Conservation (phyloP, 257 asterid genomes). For the Solanum virginianum region DNA sequence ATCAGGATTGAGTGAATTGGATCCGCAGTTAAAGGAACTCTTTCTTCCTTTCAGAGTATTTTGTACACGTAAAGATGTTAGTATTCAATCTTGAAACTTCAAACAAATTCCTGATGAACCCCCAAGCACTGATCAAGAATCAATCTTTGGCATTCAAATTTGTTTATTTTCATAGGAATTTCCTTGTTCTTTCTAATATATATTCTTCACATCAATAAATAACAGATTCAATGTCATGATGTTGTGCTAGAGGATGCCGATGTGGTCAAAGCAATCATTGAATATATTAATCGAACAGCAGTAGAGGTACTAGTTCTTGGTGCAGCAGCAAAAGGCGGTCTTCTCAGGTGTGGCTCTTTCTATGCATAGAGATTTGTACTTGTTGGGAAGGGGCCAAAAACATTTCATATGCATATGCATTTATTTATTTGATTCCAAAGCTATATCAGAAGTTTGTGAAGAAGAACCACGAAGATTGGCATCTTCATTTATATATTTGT, state of each 20-base stretch:
- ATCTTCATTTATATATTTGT: not conserved
- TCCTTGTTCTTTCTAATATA: not conserved
- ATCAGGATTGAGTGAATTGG: not conserved
- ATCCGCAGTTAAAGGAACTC: constrained; percentile 15
- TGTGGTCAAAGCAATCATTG: constrained; percentile 48
- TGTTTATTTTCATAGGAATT: not conserved
- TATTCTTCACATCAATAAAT: not conserved
- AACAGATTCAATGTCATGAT: constrained; percentile 59
- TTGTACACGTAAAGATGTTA: constrained; percentile 40
- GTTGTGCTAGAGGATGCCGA: constrained; percentile 68
- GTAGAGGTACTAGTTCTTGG: constrained; percentile 73
- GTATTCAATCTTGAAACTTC: constrained; percentile 1
- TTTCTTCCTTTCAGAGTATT: constrained; percentile 30
- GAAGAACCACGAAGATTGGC: not conserved
- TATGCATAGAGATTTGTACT: not conserved
- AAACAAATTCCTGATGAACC: not conserved
- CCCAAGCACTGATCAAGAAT: not conserved
- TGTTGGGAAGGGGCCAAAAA: not conserved
- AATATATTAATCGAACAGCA: constrained; percentile 53
- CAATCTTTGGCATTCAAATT: not conserved
- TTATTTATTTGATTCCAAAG: not conserved
- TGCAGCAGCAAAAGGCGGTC: constrained; percentile 52
- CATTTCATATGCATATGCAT: not conserved
- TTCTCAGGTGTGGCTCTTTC: constrained; percentile 49
- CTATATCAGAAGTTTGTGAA: not conserved